Percentiles rank a stretch among this genome's conserved stretches.
Conservation (phyloP, 139 green algal species). For the Micromonas commoda region DNA sequence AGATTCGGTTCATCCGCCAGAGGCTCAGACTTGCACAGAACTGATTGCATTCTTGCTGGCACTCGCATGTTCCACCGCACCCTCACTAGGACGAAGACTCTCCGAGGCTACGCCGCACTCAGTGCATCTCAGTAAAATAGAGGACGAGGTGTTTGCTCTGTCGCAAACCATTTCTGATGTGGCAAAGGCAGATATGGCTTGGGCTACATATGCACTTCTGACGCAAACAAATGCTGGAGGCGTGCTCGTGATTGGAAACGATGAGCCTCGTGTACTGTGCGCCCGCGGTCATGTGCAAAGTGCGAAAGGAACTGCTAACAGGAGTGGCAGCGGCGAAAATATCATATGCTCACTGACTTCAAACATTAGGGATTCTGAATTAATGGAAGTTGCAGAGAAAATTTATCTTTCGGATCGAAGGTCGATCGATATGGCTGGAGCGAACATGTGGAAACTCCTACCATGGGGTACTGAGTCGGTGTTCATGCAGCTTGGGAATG, state of each 20-base stretch:
- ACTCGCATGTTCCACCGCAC: too few relatives aligned
- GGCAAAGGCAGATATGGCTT: slow-evolving; percentile 2
- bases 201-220: slow-evolving; percentile 21
- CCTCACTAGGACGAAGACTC: too few relatives aligned
- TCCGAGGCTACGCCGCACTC: not conserved
- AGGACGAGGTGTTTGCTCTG: not conserved
- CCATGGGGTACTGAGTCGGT: not conserved
- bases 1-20: too few relatives aligned
- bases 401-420: not conserved
- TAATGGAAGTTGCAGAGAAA: not conserved
- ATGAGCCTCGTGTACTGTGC: not conserved
- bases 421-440: not conserved
- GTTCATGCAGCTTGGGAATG: not conserved
- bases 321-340: not conserved
- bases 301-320: not conserved
- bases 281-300: not conserved
- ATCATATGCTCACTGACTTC: not conserved
- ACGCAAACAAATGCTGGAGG: slow-evolving; percentile 11
- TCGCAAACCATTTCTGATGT: not conserved
- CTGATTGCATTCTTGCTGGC: not conserved
- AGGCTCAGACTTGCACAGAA: not conserved
- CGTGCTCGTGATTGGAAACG: not conserved
- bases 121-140: too few relatives aligned
- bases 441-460: slow-evolving; percentile 1
- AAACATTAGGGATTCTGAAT: not conserved